phyloP scores from a whole-genome alignment of 2,329 filamentous ascomycete species.

The Aureobasidium sp. region DNA sequence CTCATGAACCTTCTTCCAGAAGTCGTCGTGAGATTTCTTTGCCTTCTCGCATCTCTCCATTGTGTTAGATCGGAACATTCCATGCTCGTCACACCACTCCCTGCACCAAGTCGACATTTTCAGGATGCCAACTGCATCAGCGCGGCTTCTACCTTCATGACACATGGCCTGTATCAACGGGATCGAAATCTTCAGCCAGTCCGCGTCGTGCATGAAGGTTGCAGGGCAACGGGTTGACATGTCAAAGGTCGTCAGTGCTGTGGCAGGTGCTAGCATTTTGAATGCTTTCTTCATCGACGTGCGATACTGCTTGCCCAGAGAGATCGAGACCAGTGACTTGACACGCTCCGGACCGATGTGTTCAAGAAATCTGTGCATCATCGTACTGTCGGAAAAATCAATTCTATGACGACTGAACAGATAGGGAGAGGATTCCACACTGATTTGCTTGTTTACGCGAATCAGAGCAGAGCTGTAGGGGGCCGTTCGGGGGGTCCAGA shows the following conservation, averaged over 20 bases:
- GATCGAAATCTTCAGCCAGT: background rate
- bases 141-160: background rate
- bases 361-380: background rate
- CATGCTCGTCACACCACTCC: background rate
- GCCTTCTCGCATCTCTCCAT: background rate
- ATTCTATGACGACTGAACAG: slow-evolving; percentile 6
- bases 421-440: background rate
- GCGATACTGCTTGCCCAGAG: background rate
- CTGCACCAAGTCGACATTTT: background rate
- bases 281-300: background rate
- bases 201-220: background rate
- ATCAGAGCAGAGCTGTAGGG: background rate
- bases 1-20: background rate
- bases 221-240: background rate
- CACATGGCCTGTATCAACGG: background rate
- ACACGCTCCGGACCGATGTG: background rate
- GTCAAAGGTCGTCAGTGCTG: background rate
- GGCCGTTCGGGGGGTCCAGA: background rate
- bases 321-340: background rate
- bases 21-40: background rate
- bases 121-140: background rate
- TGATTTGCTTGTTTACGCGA: slow-evolving; percentile 2
- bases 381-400: background rate
- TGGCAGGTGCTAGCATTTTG: background rate
- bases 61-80: background rate